A percentile compares a stretch with the other conserved stretches of the same genome.
phyloP scores from a whole-genome alignment of 805 yeast genomes.

The Wickerhamomyces chambardii region DNA sequence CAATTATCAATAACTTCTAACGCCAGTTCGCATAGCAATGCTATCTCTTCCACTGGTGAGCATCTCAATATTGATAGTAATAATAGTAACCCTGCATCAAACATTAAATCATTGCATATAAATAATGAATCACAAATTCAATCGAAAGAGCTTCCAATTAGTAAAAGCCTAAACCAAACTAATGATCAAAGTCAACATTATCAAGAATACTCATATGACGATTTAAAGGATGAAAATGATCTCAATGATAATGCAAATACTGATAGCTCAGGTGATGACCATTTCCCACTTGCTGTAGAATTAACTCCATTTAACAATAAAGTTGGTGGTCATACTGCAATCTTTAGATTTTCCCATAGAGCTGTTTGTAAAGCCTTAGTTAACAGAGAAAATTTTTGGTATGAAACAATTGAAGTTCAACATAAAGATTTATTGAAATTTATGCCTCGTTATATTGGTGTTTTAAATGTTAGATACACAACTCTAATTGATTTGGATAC shows the following conservation, averaged over 20 bases:
- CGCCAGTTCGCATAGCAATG: too few species aligned
- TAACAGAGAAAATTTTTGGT: constrained; percentile 85
- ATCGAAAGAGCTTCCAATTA: too few species aligned
- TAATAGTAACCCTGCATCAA: background rate
- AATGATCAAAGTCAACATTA: constrained; percentile 1
- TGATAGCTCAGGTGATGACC: constrained; percentile 24
- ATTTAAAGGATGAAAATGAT: constrained; percentile 8
- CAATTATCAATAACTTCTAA: constrained; percentile 7
- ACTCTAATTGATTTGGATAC: constrained; percentile 19
- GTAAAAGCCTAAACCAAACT: background rate
- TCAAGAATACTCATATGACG: constrained; percentile 1
- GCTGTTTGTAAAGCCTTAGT: constrained; percentile 94
- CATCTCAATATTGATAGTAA: constrained; percentile 1
- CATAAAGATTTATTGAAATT: constrained; percentile 73
- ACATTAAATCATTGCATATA: too few species aligned
- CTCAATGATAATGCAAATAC: too few species aligned
- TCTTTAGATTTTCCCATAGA: constrained; percentile 80
- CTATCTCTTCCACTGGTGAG: constrained; percentile 8
- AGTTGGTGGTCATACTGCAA: constrained; percentile 98
- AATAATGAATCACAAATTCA: background rate
- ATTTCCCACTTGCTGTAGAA: constrained; percentile 75
- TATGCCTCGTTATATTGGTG: constrained; percentile 95
- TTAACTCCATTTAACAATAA: constrained; percentile 85
- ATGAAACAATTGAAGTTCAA: constrained; percentile 74
- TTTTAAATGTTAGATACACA: constrained; percentile 75